Evolutionary conservation across 1,139 yeast genomes (phyloP).

Genomic region (Pneumocystis carinii): DNA sequence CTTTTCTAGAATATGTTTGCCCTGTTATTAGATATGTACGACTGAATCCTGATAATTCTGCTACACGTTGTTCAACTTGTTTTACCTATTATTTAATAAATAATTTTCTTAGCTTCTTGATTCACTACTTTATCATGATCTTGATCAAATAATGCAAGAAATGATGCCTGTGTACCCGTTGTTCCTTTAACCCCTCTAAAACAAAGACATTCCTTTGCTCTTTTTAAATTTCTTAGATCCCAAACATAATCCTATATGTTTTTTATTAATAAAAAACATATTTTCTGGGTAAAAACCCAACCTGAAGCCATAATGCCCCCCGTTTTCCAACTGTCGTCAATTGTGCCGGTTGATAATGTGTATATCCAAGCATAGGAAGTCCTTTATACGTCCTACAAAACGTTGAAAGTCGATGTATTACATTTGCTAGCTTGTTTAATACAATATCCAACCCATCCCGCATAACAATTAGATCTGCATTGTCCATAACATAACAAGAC

Average conservation of each 20-base stretch:
- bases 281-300: not conserved
- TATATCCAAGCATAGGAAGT: conserved; percentile 95
- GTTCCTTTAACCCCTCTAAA: conserved; percentile 98
- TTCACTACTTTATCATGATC: conserved; percentile 57
- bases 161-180: conserved; percentile 97
- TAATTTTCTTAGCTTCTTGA: not conserved
- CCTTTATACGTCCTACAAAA: conserved; percentile 89
- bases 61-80: conserved; percentile 76
- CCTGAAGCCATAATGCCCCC: conserved; percentile 92
- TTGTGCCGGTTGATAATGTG: conserved; percentile 99
- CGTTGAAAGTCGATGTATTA: conserved; percentile 72
- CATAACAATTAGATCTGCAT: conserved; percentile 89
- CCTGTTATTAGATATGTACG: conserved; percentile 96
- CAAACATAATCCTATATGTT: conserved; percentile 57
- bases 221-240: conserved; percentile 90
- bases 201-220: conserved; percentile 94
- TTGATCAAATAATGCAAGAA: conserved; percentile 87
- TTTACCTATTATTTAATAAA: conserved; percentile 37
- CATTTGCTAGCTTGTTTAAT: conserved; percentile 90
- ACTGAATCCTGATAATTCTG: conserved; percentile 82
- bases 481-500: conserved; percentile 93
- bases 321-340: conserved; percentile 97
- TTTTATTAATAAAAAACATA: not conserved
- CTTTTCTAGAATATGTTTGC: conserved; percentile 94
- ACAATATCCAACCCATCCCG: conserved; percentile 89